These are phyloP conservation scores for Phytophthora pluvialis DNA, from an alignment of 352 stramenopile genomes.

Conservation along the genomic window DNA sequence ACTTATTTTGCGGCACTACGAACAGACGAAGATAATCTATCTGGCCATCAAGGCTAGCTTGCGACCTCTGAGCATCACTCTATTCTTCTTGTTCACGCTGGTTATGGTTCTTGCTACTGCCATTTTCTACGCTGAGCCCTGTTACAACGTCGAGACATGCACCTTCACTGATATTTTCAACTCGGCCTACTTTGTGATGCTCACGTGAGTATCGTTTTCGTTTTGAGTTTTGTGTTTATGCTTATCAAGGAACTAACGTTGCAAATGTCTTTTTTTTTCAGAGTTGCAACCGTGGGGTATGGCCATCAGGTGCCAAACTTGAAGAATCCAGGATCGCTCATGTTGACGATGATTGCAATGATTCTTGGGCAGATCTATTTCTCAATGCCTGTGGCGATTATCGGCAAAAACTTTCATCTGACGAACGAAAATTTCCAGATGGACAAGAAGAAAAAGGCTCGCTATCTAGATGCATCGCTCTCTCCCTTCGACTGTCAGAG, in stretches of 20 bases:
- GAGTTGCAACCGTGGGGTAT: conserved; percentile 80
- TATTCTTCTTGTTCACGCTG: conserved; percentile 82
- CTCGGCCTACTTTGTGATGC: conserved; percentile 83
- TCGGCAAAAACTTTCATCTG: conserved; percentile 77
- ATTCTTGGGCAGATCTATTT: conserved; percentile 84
- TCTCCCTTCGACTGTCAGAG: conserved; percentile 57
- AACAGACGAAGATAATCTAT: conserved; percentile 67
- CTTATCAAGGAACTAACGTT: background rate
- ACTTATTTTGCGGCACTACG: conserved; percentile 60
- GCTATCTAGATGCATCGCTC: conserved; percentile 56
- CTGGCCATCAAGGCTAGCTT: conserved; percentile 63
- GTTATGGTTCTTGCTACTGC: conserved; percentile 79
- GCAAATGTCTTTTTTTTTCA: conserved; percentile 21
- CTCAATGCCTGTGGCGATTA: conserved; percentile 78
- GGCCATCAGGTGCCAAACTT: conserved; percentile 68
- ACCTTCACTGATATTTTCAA: conserved; percentile 88
- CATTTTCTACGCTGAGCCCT: conserved; percentile 80
- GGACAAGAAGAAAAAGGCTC: conserved; percentile 57
- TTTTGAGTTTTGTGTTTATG: background rate
- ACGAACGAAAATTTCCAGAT: conserved; percentile 70
- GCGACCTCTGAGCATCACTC: conserved; percentile 58
- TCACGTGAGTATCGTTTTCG: conserved; percentile 63
- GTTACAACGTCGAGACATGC: conserved; percentile 78
- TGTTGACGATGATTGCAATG: conserved; percentile 70
- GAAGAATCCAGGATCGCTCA: conserved; percentile 55